Evolutionary conservation across 2,329 filamentous ascomycete species (phyloP).

Genomic region (Bipolaris cookei): DNA sequence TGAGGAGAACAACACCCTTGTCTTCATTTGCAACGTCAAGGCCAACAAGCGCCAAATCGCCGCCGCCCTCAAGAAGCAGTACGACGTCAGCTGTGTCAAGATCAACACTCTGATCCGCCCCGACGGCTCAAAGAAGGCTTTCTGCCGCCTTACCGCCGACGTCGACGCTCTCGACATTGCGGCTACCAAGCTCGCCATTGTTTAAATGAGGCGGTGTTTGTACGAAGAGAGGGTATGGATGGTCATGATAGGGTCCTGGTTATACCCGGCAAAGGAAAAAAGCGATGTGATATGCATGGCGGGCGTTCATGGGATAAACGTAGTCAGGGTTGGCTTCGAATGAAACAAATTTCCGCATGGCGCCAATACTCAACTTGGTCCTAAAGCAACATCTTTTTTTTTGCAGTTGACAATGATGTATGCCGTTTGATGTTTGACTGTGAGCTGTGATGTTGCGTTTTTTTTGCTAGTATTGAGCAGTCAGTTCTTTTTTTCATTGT

Average conservation of each 20-base stretch:
- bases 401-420: background rate
- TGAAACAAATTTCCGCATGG: conserved; percentile 46
- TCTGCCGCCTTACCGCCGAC: conserved; percentile 91
- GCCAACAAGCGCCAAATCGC: conserved; percentile 99
- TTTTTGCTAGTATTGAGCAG: background rate
- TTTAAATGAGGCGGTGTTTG: conserved; percentile 65
- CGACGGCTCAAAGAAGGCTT: conserved; percentile 98
- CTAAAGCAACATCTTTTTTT: background rate
- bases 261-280: conserved; percentile 42
- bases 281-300: conserved; percentile 48
- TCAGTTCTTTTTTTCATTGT: background rate
- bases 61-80: conserved; percentile 96
- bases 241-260: conserved; percentile 37
- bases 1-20: conserved; percentile 99
- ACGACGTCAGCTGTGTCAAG: conserved; percentile 97
- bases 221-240: conserved; percentile 31
- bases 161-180: conserved; percentile 99
- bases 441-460: background rate
- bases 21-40: conserved; percentile 90
- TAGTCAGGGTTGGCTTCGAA: conserved; percentile 48
- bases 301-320: conserved; percentile 45
- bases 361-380: conserved; percentile 28
- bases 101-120: conserved; percentile 99
- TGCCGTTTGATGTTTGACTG: background rate
- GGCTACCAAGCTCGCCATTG: conserved; percentile 97